These are phyloP conservation scores for Anthracocystis setariae DNA, from an alignment of 1,284 basidiomycete species.

Conservation along the genomic window DNA sequence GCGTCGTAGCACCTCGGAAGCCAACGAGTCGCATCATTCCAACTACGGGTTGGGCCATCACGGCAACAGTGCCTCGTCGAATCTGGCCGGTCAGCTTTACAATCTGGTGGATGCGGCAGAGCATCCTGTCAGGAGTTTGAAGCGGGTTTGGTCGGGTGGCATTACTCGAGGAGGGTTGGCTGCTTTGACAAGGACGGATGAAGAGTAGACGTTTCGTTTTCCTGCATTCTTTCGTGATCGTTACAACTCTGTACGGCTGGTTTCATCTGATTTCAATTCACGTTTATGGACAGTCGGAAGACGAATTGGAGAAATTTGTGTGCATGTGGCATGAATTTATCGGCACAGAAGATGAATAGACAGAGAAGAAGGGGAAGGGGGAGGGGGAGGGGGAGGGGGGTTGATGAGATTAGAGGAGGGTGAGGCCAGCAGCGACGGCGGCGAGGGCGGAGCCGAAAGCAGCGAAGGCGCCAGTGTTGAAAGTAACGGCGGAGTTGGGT, in stretches of 20 bases:
- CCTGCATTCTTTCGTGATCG: no score
- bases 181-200: slow-evolving; percentile 44
- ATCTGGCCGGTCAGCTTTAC: slow-evolving; percentile 40
- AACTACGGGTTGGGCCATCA: slow-evolving; percentile 10
- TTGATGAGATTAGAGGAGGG: slow-evolving; percentile 23
- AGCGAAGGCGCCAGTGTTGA: slow-evolving; percentile 11
- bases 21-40: slow-evolving; percentile 2
- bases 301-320: not conserved
- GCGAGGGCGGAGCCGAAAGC: slow-evolving; percentile 21
- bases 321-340: not conserved
- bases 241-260: no score
- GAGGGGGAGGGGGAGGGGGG: no score
- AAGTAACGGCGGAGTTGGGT: slow-evolving; percentile 1
- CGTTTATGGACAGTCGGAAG: no score
- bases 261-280: no score
- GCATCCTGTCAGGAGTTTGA: slow-evolving; percentile 51
- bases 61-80: slow-evolving; percentile 13
- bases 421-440: slow-evolving; percentile 31
- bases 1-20: slow-evolving; percentile 28
- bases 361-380: not conserved
- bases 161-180: slow-evolving; percentile 49
- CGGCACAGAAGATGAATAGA: slow-evolving; percentile 1
- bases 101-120: slow-evolving; percentile 52
- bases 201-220: slow-evolving; percentile 34
- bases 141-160: slow-evolving; percentile 53